Evolutionary conservation across 108 stramenopile genomes (phyloP), one percentile per base, ranked within the genome.

Genomic region (Schizochytrium sp.): DNA sequence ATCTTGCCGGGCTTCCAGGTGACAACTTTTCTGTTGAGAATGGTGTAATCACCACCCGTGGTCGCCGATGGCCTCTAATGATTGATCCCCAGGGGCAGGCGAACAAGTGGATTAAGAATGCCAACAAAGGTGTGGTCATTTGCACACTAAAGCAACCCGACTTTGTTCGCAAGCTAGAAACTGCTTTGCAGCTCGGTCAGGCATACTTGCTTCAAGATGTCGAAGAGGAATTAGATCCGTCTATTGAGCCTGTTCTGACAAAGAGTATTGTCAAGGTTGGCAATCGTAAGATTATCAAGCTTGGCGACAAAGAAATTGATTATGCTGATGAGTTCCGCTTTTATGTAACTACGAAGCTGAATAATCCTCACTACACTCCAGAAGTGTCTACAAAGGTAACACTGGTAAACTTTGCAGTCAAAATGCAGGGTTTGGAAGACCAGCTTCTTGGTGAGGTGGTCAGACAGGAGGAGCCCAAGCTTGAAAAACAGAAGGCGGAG

Each of bases 281-380:
- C 19, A 94, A 91, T 50, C 92, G 95, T 3, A 93, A 94, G 76
- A 91, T 93, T 19, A 91, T 95, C 44, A 72, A 89, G 61, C 89
- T 95, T 0, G 95, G 95, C 0, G 95, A 95, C 92, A 95, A 95
- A 72, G 95, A 95, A 72, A 88, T 95, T 2, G 95, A 95, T 88
- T 94, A 94, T 92, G 90, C 61, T 46, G 72, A 92, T 46, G 90
- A 91, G 44, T 93, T 93, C 72, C 72, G 76, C 46, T 60, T 93
- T n/a, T 93, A 91, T 88, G 87, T 93, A 47, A 93, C 93, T 49
- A 93, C 93, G 15, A 93, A 92, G 87, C 87, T 93, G 89, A 89
- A 42, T 56, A 95, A 93, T 90, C 95, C 57, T 49, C 95, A 95
- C 76, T 95, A 94, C 72, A 94, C 95, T 3, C 95, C 95, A 2